These are phyloP conservation scores for Sonneratia alba DNA, from an alignment of 345 rosid genomes.

Conservation along the genomic window DNA sequence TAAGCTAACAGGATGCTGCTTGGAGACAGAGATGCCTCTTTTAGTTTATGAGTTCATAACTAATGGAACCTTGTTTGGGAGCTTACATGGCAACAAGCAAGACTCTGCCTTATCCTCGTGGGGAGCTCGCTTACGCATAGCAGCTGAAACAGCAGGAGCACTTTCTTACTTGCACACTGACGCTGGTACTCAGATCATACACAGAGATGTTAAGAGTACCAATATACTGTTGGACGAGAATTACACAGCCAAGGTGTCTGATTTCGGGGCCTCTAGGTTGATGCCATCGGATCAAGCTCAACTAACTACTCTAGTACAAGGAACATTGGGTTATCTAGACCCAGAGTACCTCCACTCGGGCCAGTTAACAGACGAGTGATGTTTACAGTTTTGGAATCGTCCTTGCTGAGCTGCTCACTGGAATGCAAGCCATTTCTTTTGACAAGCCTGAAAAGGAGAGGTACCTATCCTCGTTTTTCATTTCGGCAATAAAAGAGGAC, in stretches of 20 bases:
- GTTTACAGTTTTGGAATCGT: conserved; percentile 7
- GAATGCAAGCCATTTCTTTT: conserved; percentile 1
- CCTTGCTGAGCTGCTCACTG: conserved; percentile 6
- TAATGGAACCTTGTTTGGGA: conserved; percentile 33
- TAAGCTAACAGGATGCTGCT: conserved; percentile 35
- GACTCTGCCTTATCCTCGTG: conserved; percentile 12
- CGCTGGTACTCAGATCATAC: conserved; percentile 23
- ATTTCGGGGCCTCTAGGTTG: conserved; percentile 6
- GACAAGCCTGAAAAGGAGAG: conserved; percentile 6
- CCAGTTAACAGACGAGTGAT: conserved; percentile 3
- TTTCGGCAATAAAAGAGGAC: conserved; percentile 9
- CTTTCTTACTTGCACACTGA: conserved; percentile 27
- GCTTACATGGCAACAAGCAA: conserved; percentile 19
- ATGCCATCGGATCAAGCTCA: conserved; percentile 3
- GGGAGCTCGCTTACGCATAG: conserved; percentile 13
- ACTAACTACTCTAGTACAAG: conserved; percentile 3
- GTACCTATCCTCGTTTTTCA: conserved; percentile 7
- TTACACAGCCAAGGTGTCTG: conserved; percentile 6
- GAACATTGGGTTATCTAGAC: conserved; percentile 7
- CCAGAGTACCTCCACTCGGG: conserved; percentile 8
- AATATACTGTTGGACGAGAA: conserved; percentile 8
- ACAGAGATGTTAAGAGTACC: conserved; percentile 7
- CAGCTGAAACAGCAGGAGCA: conserved; percentile 23
- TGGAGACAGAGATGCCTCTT: conserved; percentile 41
- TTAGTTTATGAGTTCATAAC: conserved; percentile 32